Conservation (phyloP, 805 yeast species). For the Nakazawaea wickerhamii region DNA sequence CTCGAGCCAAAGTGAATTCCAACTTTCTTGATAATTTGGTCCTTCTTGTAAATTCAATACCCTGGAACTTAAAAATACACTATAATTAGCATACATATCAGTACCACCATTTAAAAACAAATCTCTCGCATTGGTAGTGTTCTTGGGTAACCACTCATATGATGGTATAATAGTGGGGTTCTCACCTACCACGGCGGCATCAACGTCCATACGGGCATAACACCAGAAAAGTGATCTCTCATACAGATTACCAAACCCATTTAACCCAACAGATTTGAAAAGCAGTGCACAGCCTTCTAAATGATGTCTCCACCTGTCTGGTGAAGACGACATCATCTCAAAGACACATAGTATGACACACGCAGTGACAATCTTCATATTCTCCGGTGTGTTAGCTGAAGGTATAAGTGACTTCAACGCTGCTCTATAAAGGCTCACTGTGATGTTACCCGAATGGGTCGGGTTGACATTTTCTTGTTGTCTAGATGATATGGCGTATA, state of each 20-base stretch:
- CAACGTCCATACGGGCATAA: conserved; percentile 37
- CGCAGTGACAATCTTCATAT: conserved; percentile 20
- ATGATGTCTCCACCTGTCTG: conserved; percentile 35
- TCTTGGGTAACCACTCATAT: conserved; percentile 30
- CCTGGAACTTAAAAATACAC: conserved; percentile 31
- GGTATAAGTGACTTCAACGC: conserved; percentile 30
- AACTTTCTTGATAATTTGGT: conserved; percentile 27
- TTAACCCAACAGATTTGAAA: conserved; percentile 29
- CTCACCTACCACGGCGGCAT: conserved; percentile 34
- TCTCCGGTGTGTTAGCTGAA: conserved; percentile 25
- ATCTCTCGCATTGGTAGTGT: conserved; percentile 20
- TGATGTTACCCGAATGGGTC: conserved; percentile 21
- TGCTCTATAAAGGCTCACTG: conserved; percentile 28
- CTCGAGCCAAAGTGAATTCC: conserved; percentile 33
- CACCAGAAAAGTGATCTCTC: conserved; percentile 37
- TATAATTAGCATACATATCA: conserved; percentile 33
- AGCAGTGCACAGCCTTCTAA: conserved; percentile 35
- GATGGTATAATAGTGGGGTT: conserved; percentile 30
- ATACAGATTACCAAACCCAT: conserved; percentile 29
- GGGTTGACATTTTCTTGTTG: conserved; percentile 26
- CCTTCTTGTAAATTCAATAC: conserved; percentile 28
- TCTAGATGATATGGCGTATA: conserved; percentile 29
- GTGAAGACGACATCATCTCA: conserved; percentile 30
- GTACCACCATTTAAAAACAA: conserved; percentile 19
- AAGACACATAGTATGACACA: conserved; percentile 18